Percentiles rank a stretch among this genome's conserved stretches.
These are phyloP conservation scores for Trametes meyenii DNA, from an alignment of 768 basidiomycete species.

Conservation along the genomic window DNA sequence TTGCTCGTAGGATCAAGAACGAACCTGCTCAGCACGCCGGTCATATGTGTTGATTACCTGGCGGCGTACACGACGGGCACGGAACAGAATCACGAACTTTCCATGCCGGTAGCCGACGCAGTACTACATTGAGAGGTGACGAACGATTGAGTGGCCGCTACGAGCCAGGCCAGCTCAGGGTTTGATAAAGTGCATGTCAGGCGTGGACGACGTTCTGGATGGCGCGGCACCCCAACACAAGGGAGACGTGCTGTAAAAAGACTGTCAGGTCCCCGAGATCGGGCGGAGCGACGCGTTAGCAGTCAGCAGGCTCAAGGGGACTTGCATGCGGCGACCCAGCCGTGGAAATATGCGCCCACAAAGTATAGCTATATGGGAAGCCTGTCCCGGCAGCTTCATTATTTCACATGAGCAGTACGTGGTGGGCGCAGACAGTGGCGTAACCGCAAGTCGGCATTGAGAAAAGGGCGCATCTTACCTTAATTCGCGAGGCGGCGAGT, in stretches of 20 bases:
- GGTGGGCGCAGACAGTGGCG: background rate
- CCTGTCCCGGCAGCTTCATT: background rate
- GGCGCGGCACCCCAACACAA: background rate
- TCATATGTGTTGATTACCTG: no score
- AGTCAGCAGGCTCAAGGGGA: background rate
- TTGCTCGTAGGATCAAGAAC: background rate
- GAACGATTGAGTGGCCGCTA: background rate
- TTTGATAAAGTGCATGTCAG: background rate
- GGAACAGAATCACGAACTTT: no score
- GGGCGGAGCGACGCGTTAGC: background rate
- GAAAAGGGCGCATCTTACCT: background rate
- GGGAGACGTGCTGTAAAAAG: background rate
- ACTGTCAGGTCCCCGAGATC: background rate
- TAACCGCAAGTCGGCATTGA: background rate
- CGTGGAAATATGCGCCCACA: constrained; percentile 12
- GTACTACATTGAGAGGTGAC: background rate
- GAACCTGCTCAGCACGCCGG: background rate
- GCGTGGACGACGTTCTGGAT: background rate
- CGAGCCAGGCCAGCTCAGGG: background rate
- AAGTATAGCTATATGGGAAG: background rate
- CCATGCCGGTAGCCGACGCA: background rate
- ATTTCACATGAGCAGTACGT: background rate
- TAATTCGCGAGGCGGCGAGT: background rate
- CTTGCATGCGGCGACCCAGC: no score
- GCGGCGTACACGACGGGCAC: no score